Conservation (phyloP, 495 filamentous ascomycete species). For the Hyaloscypha variabilis region DNA sequence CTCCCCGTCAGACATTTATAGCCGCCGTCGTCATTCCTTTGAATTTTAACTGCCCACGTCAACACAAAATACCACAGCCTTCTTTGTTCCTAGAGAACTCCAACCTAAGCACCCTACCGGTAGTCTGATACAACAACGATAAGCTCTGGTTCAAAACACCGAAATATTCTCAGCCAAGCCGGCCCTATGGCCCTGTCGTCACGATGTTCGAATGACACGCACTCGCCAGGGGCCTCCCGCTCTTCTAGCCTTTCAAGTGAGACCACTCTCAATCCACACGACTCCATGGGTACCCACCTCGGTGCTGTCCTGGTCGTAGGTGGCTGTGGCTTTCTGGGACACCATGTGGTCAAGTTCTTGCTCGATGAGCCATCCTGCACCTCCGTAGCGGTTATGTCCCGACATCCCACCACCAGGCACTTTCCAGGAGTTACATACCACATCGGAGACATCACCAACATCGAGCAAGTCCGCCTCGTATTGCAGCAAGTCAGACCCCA, state of each 20-base stretch:
- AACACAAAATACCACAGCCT: background rate
- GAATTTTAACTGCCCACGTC: too few relatives aligned
- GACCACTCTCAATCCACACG: background rate
- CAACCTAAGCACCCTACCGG: background rate
- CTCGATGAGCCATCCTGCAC: conserved; percentile 54
- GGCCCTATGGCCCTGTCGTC: background rate
- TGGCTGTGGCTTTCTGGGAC: conserved; percentile 65
- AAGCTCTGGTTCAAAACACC: background rate
- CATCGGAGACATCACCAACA: conserved; percentile 83
- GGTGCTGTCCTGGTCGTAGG: background rate
- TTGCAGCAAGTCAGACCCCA: conserved; percentile 72
- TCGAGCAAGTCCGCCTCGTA: conserved; percentile 60
- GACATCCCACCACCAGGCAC: conserved; percentile 74
- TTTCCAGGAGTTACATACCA: conserved; percentile 67
- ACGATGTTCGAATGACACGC: background rate
- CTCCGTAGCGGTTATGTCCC: conserved; percentile 77
- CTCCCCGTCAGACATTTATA: too few relatives aligned
- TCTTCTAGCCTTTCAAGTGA: background rate
- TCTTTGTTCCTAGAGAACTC: background rate
- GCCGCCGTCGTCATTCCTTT: too few relatives aligned
- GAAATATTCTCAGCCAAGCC: background rate
- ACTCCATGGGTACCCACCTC: background rate
- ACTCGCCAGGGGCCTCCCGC: background rate
- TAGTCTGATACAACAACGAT: background rate
- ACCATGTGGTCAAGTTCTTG: conserved; percentile 63